Conservation (phyloP, 192 early-diverging fungal species). For the Coemansia furcata region DNA sequence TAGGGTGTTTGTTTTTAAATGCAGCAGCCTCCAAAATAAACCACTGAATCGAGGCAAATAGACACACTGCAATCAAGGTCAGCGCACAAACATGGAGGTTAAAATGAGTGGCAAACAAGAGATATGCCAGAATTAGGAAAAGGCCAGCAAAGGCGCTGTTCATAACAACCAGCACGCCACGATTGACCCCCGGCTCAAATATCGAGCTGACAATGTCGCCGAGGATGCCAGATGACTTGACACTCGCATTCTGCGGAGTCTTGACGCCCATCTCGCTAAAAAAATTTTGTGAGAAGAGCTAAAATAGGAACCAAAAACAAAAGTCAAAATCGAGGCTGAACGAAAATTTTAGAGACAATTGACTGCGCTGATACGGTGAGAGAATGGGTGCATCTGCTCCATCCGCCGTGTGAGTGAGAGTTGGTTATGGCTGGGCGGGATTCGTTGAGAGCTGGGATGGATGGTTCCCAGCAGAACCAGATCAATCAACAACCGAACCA, state of each 20-base stretch:
- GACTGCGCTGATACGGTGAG: background rate
- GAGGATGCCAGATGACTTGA: constrained; percentile 33
- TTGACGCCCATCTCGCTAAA: background rate
- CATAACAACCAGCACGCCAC: constrained; percentile 49
- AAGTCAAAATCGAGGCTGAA: background rate
- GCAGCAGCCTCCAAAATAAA: constrained; percentile 29
- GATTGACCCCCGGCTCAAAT: constrained; percentile 55
- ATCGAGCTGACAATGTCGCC: constrained; percentile 53
- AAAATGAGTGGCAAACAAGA: constrained; percentile 40
- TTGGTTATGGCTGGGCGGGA: background rate
- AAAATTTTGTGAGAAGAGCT: background rate
- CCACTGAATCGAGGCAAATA: constrained; percentile 50
- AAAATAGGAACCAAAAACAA: background rate
- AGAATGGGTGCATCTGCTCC: background rate
- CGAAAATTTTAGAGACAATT: background rate
- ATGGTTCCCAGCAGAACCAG: background rate
- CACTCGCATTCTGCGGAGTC: background rate
- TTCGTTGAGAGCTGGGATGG: background rate
- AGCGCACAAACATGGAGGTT: constrained; percentile 51
- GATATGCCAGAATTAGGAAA: constrained; percentile 38
- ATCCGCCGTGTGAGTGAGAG: background rate
- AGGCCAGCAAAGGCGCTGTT: constrained; percentile 48
- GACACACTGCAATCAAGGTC: constrained; percentile 25
- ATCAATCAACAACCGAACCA: background rate
- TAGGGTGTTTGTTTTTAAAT: constrained; percentile 3